These are phyloP conservation scores for Botryotinia convoluta DNA, from an alignment of 2,329 filamentous ascomycete genomes.

Conservation along the genomic window DNA sequence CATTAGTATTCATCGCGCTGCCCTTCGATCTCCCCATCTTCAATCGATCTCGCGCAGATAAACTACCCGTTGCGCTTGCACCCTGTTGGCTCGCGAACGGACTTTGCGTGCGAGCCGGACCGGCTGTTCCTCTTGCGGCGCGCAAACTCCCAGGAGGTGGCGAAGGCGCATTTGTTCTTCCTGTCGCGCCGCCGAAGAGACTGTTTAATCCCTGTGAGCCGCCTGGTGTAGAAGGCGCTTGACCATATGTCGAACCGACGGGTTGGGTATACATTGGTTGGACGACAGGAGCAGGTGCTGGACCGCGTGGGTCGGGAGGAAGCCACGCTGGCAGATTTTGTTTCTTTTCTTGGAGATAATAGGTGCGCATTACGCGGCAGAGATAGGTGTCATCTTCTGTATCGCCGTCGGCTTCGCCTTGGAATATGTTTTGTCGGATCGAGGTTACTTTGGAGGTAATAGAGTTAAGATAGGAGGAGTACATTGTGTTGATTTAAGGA, in stretches of 20 bases:
- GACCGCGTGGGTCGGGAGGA: conserved; percentile 79
- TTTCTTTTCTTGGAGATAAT: conserved; percentile 82
- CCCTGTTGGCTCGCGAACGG: neutral
- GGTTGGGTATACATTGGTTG: conserved; percentile 51
- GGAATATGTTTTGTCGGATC: conserved; percentile 66
- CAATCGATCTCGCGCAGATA: conserved; percentile 70
- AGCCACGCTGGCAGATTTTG: conserved; percentile 82
- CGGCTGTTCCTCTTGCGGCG: neutral
- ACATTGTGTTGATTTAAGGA: conserved; percentile 55
- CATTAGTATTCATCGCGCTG: conserved; percentile 24
- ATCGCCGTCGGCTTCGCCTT: conserved; percentile 66
- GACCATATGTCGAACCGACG: conserved; percentile 55
- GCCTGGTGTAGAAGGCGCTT: conserved; percentile 29
- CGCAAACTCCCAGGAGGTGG: conserved; percentile 20
- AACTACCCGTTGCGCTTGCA: neutral
- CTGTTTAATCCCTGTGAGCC: conserved; percentile 44
- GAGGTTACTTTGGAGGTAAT: conserved; percentile 62
- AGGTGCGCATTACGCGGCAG: conserved; percentile 85
- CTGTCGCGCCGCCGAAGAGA: conserved; percentile 40
- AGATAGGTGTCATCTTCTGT: conserved; percentile 91
- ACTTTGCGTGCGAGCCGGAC: neutral
- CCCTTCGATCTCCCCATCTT: conserved; percentile 66
- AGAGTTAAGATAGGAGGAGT: conserved; percentile 68
- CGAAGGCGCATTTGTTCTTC: conserved; percentile 23
- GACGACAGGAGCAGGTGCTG: conserved; percentile 42